A percentile compares a stretch with the other conserved stretches of the same genome.
Conservation (phyloP, 257 asterid genomes). For the Gynochthodes officinalis region DNA sequence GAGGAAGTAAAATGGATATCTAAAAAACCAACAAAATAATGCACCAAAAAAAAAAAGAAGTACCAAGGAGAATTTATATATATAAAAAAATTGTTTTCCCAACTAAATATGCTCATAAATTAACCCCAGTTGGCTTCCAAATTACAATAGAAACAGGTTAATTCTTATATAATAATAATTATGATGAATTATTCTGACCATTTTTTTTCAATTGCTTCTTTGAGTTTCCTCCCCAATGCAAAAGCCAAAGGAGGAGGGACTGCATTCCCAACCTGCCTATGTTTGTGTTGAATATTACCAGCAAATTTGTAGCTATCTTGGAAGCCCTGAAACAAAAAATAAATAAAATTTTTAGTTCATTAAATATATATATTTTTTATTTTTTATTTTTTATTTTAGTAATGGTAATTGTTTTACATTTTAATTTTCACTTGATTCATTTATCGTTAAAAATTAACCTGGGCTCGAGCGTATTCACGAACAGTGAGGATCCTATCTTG, state of each 20-base stretch:
- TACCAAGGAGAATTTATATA: too few species aligned
- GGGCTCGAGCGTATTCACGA: conserved; percentile 30
- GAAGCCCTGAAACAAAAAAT: conserved; percentile 27
- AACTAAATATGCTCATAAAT: too few species aligned
- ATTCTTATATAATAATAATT: too few species aligned
- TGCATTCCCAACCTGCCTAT: conserved; percentile 28
- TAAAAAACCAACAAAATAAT: too few species aligned
- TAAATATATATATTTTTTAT: too few species aligned
- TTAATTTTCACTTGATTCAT: too few species aligned
- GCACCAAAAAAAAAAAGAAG: too few species aligned
- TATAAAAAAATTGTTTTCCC: too few species aligned
- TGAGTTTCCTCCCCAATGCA: conserved; percentile 27
- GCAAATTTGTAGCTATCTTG: conserved; percentile 25
- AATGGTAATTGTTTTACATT: too few species aligned
- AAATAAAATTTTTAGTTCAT: too few species aligned
- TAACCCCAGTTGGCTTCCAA: neutral
- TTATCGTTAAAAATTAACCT: conserved; percentile 17
- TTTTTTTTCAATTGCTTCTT: conserved; percentile 19
- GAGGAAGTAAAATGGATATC: too few species aligned
- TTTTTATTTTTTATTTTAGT: too few species aligned
- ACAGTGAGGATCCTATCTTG: conserved; percentile 25
- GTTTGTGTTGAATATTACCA: conserved; percentile 19
- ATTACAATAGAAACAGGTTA: neutral
- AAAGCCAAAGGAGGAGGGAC: conserved; percentile 31
- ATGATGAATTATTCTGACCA: neutral